phyloP scores from a whole-genome alignment of 1,284 basidiomycete genomes.

The Afroboletus lepidellus region DNA sequence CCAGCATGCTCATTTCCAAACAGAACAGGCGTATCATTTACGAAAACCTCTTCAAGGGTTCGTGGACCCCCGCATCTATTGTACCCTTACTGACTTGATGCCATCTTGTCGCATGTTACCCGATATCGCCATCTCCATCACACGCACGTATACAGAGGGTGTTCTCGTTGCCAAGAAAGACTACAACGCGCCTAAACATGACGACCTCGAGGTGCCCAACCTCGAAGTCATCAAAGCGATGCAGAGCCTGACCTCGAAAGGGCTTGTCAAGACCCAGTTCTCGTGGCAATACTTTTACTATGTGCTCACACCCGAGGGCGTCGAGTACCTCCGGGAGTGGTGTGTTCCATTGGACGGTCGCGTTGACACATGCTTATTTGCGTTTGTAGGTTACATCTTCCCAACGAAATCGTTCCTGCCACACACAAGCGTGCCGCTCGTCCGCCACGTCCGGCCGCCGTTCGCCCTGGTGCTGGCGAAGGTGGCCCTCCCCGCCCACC shows the following conservation, averaged over 20 bases:
- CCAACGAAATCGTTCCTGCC: slow-evolving; percentile 86
- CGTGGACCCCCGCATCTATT: slow-evolving; percentile 22
- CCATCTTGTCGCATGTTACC: not conserved
- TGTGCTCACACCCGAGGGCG: slow-evolving; percentile 90
- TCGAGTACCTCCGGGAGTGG: slow-evolving; percentile 46
- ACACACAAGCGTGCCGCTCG: not conserved
- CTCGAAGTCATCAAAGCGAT: slow-evolving; percentile 99
- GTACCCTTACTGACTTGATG: slow-evolving; percentile 3
- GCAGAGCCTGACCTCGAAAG: slow-evolving; percentile 95
- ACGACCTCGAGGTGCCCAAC: slow-evolving; percentile 96
- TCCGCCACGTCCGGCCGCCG: not conserved
- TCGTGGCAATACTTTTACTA: slow-evolving; percentile 94
- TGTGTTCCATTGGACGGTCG: not conserved
- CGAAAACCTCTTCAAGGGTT: slow-evolving; percentile 98
- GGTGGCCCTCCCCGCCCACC: not conserved
- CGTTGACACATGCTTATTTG: not conserved
- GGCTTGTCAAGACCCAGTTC: slow-evolving; percentile 76
- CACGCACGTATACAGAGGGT: slow-evolving; percentile 63
- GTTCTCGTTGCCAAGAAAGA: slow-evolving; percentile 99
- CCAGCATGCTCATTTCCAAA: slow-evolving; percentile 87
- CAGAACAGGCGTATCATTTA: slow-evolving; percentile 84
- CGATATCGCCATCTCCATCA: not conserved
- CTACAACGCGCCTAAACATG: slow-evolving; percentile 96
- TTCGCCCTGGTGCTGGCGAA: not conserved
- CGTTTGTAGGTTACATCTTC: slow-evolving; percentile 80